Base-by-base conservation (phyloP, 2,329 filamentous ascomycete species). In the Penicillium palitans region DNA sequence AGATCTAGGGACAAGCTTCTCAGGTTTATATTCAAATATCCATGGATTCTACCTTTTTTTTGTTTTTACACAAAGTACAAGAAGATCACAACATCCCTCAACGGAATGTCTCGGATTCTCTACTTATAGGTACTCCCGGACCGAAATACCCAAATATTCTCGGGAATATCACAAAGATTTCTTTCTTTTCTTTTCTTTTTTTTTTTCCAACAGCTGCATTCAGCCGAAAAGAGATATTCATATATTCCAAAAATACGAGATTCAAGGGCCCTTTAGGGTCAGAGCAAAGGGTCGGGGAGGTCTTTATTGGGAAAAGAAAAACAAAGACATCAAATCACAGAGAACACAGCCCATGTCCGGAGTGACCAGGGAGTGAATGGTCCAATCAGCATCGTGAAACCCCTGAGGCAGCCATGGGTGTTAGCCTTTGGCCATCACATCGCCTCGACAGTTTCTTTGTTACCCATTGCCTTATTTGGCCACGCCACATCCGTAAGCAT, bases 401-500 rank as follows among this genome's bases (percentile, higher is more conserved):
- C 57, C 60, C 59, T 58, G 55, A 44, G 60, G 46, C 29, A 54
- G 39, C 29, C 53, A 59, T 60, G 52, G 33, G 44, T 51, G 54
- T 59, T 41, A 31, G 13, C 42, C 39, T 52, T 31, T 54, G 52
- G 33, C 21, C 55, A 33, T 57, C 44, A 53, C 35, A 57, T 55
- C 45, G 40, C 47, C 41, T 58, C 35, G 51, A 50, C 47, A 37
- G 54, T 65, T 65, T 64, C 63, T 66, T 63, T 65, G n/a, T 33
- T 49, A 42, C 40, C 40, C 35, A 56, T 56, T 53, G 53, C 63
- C 51, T 41, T 42, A 52, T 61, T 48, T 31, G 57, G 59, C 40
- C 45, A 58, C 57, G 64, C 57, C 60, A 62, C 57, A 59, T 27
- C 55, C 44, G 49, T 40, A 42, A 55, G 50, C 31, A 33, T 47